Percentiles rank a stretch among this genome's conserved stretches.
These are phyloP conservation scores for Aspergillus unguis DNA, from an alignment of 2,329 filamentous ascomycete species.

Conservation along the genomic window DNA sequence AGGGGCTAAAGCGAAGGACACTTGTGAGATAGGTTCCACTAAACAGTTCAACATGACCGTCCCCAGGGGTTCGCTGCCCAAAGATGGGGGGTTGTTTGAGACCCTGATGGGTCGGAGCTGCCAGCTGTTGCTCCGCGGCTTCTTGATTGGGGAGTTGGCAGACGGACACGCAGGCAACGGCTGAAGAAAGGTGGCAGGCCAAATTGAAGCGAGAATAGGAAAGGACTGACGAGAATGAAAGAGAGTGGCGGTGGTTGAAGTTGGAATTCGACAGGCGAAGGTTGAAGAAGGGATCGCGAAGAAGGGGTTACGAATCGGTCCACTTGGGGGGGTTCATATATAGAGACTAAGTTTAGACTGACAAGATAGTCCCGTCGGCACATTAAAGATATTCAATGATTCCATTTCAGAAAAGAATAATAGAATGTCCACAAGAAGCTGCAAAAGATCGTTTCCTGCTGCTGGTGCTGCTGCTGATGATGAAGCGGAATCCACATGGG, in stretches of 20 bases:
- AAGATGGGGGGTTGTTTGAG: constrained; percentile 16
- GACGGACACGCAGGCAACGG: background rate
- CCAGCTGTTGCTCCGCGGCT: constrained; percentile 11
- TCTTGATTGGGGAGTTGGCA: constrained; percentile 12
- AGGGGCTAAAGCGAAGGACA: constrained; percentile 14
- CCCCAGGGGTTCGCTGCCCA: constrained; percentile 9
- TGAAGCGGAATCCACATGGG: background rate
- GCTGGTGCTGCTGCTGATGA: background rate
- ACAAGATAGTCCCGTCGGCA: background rate
- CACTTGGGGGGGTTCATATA: background rate
- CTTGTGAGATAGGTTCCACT: constrained; percentile 7
- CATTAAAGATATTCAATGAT: background rate
- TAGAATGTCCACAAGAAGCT: background rate
- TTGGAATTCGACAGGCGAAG: constrained; percentile 18
- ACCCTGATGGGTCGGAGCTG: constrained; percentile 9
- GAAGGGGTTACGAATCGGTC: constrained; percentile 6
- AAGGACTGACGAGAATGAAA: constrained; percentile 15
- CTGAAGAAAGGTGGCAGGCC: background rate
- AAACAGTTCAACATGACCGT: constrained; percentile 17
- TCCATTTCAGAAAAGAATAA: background rate
- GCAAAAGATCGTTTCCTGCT: no score
- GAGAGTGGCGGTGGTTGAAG: constrained; percentile 5
- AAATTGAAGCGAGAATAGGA: constrained; percentile 2
- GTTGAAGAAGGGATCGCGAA: constrained; percentile 22
- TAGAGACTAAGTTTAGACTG: background rate